These are phyloP conservation scores for Trichoderma harzianum DNA, from an alignment of 2,329 filamentous ascomycete genomes.

Conservation along the genomic window DNA sequence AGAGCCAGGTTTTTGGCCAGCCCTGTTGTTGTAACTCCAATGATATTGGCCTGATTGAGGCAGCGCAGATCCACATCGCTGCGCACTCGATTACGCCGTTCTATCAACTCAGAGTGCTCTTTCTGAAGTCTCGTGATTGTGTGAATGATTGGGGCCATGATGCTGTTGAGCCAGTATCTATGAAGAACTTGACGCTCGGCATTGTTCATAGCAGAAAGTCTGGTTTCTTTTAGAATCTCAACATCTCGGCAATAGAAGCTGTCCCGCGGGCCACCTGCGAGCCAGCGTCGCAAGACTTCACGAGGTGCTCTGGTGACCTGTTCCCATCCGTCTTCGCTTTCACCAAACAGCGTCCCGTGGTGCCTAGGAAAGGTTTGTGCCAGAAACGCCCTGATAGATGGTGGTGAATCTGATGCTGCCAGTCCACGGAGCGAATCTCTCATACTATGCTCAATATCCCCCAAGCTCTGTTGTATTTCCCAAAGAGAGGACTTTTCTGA, in stretches of 20 bases:
- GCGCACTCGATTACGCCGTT: conserved; percentile 16
- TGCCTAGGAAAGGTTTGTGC: neutral
- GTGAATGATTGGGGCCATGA: neutral
- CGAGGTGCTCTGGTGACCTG: neutral
- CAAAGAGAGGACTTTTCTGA: conserved; percentile 27
- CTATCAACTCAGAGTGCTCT: conserved; percentile 3
- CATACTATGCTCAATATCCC: neutral
- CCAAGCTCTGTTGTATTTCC: neutral
- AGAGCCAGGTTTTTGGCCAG: conserved; percentile 53
- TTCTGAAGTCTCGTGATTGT: neutral
- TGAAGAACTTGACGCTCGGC: conserved; percentile 12
- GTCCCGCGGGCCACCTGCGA: neutral
- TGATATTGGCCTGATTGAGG: conserved; percentile 35
- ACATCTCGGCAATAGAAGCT: neutral
- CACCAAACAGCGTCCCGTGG: neutral
- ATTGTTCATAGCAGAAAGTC: conserved; percentile 8
- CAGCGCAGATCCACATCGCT: conserved; percentile 28
- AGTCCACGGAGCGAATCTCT: neutral
- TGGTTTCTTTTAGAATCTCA: neutral
- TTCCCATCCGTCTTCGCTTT: conserved; percentile 8
- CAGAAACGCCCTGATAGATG: neutral
- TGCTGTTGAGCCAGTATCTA: conserved; percentile 10
- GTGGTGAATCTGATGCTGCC: neutral
- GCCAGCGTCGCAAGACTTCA: neutral
- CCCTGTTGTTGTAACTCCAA: conserved; percentile 53